phyloP scores from a whole-genome alignment of 1,284 basidiomycete species.

The Pisolithus thermaeus region DNA sequence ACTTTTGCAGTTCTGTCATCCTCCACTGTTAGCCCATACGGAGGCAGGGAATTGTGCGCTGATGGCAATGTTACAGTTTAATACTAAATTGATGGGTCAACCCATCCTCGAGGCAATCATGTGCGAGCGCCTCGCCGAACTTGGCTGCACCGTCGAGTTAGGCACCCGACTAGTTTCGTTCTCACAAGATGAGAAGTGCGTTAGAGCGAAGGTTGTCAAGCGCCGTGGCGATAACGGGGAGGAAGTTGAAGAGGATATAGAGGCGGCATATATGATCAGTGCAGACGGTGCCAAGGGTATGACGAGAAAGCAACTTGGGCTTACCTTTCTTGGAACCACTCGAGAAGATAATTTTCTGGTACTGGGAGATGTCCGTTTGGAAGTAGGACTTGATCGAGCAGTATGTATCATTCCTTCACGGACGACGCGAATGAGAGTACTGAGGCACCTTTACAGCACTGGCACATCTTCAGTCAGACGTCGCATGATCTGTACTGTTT shows the following conservation, averaged over 20 bases:
- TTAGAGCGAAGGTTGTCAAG: conserved; percentile 22
- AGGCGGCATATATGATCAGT: conserved; percentile 31
- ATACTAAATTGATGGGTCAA: conserved; percentile 27
- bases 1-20: background rate
- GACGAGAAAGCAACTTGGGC: conserved; percentile 18
- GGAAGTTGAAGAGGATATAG: conserved; percentile 14
- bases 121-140: conserved; percentile 24
- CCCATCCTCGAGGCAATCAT: conserved; percentile 27
- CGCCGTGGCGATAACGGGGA: conserved; percentile 1
- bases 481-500: conserved; percentile 6
- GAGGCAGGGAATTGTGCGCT: background rate
- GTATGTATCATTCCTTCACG: background rate
- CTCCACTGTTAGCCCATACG: background rate
- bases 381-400: conserved; percentile 1
- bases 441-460: conserved; percentile 17
- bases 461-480: conserved; percentile 26
- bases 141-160: conserved; percentile 26
- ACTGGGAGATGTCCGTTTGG: conserved; percentile 15
- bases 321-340: conserved; percentile 18
- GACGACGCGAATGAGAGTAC: background rate
- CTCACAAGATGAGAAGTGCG: conserved; percentile 23
- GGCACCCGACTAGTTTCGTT: conserved; percentile 27
- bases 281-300: conserved; percentile 34
- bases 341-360: conserved; percentile 4
- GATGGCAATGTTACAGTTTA: conserved; percentile 6